phyloP scores from a whole-genome alignment of 1,139 yeast genomes.

The Diutina pseudorugosa region DNA sequence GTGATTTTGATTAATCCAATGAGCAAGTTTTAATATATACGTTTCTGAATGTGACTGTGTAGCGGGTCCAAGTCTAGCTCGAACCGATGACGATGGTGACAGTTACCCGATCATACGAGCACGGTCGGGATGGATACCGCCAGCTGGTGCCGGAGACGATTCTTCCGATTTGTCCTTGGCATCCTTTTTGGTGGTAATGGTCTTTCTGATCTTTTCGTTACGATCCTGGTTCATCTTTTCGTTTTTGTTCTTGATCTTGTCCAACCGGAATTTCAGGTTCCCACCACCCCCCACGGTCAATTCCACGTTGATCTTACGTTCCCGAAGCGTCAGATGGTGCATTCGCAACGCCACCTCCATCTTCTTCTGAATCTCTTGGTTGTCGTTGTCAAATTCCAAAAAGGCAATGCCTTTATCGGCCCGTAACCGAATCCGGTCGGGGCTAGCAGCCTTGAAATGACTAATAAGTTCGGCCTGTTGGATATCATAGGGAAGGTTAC shows the following conservation, averaged over 20 bases:
- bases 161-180: slow-evolving; percentile 13
- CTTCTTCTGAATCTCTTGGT: slow-evolving; percentile 54
- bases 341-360: slow-evolving; percentile 74
- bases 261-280: slow-evolving; percentile 55
- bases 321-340: slow-evolving; percentile 61
- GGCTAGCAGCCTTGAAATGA: slow-evolving; percentile 69
- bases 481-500: slow-evolving; percentile 72
- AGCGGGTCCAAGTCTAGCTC: background rate
- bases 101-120: background rate
- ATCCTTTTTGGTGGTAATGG: slow-evolving; percentile 22
- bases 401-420: slow-evolving; percentile 87
- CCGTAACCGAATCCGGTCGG: slow-evolving; percentile 67
- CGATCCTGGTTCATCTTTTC: slow-evolving; percentile 58
- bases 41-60: background rate
- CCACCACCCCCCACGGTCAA: slow-evolving; percentile 98
- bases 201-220: slow-evolving; percentile 38
- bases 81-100: background rate
- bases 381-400: slow-evolving; percentile 63
- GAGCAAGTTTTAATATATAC: background rate
- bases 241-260: slow-evolving; percentile 70
- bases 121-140: slow-evolving; percentile 2
- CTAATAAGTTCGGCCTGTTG: slow-evolving; percentile 47
- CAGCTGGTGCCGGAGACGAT: background rate
- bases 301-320: slow-evolving; percentile 83
- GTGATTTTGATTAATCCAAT: background rate